Evolutionary conservation across 805 yeast genomes (phyloP).

Genomic region (Wickerhamiella sorbophila): DNA sequence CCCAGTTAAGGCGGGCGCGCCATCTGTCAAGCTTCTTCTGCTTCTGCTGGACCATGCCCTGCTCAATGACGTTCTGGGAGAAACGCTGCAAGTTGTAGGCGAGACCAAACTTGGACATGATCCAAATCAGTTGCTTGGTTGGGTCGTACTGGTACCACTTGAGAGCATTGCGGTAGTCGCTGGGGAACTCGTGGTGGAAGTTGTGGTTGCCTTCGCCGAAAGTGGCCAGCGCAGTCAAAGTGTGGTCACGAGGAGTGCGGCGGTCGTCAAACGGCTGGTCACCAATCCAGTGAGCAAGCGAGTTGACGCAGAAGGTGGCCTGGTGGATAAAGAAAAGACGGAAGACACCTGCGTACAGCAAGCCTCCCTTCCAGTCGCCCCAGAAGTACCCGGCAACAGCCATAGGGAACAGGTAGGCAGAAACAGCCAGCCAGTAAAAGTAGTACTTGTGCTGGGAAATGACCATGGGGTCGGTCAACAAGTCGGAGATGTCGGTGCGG

Average conservation of each 20-base stretch:
- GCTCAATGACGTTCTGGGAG: constrained; percentile 47
- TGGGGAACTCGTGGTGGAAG: constrained; percentile 91
- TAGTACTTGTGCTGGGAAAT: constrained; percentile 65
- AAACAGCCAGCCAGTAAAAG: constrained; percentile 34
- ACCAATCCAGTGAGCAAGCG: constrained; percentile 69
- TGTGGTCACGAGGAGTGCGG: constrained; percentile 59
- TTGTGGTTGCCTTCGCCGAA: constrained; percentile 88
- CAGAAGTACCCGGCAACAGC: constrained; percentile 49
- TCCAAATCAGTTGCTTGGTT: constrained; percentile 57
- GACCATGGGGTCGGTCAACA: constrained; percentile 42
- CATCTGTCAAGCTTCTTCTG: constrained; percentile 68
- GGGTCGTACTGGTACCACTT: constrained; percentile 74
- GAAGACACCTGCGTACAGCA: constrained; percentile 62
- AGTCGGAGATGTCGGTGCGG: constrained; percentile 52
- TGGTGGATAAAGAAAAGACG: constrained; percentile 67
- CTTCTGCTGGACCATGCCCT: constrained; percentile 63
- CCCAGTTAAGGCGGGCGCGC: constrained; percentile 78
- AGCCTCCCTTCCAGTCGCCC: constrained; percentile 67
- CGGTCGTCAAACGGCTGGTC: constrained; percentile 60
- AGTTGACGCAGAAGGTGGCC: constrained; percentile 60
- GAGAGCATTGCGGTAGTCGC: constrained; percentile 68
- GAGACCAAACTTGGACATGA: constrained; percentile 38
- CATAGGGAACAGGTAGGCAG: constrained; percentile 51
- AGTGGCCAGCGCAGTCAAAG: constrained; percentile 47
- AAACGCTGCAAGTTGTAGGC: constrained; percentile 44